Base-by-base conservation (phyloP, 345 rosid genomes). In the Kandelia obovata region DNA sequence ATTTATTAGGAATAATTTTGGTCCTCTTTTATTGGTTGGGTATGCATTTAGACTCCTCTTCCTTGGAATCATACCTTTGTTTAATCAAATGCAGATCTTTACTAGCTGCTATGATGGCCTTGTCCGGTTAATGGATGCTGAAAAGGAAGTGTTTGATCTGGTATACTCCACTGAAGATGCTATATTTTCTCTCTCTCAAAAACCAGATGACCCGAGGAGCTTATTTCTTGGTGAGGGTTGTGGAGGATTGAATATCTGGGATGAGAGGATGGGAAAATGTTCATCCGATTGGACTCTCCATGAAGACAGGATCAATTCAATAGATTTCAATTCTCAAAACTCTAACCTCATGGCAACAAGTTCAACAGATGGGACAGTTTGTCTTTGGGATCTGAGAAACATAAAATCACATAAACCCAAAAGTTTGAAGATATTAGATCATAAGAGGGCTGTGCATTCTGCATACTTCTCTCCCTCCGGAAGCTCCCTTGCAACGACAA, bases 381-480 rank as follows among this genome's bases (percentile, higher is more conserved):
- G 87, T 58, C 78, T 94, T 27, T 94, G 98, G 98, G 98, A 95
- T 68, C 77, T 92, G 80, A 90, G 94, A 76, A 71, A 74, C 60
- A 79, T 86, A 74, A 69, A 71, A 58, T 58, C 80, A 4, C 49
- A 65, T 31, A 79, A 80, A 64, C 84, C 82, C 13, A 66, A 78
- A 68, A 65, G 80, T 53, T 71, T 87, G 72, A 71, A 64, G 73
- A 79, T 62, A 51, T 61, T 86, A 1, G 68, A 66, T 28, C 96
- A 95, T 77, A 37, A 65, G 11, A 85, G 74, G 78, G 83, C 88
- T 34, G 92, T 92, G 63, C 82, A 87, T 58, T 84, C 96, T 71
- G 97, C 99, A 56, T 90, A 87, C 71, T 95, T 95, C 83, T 95
- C 99, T 47, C 96, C 97, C 26, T 85, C 89, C 49, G 97, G 96